These are phyloP conservation scores for Rhizophlyctis rosea DNA, from an alignment of 192 early-diverging fungal species.

Conservation along the genomic window DNA sequence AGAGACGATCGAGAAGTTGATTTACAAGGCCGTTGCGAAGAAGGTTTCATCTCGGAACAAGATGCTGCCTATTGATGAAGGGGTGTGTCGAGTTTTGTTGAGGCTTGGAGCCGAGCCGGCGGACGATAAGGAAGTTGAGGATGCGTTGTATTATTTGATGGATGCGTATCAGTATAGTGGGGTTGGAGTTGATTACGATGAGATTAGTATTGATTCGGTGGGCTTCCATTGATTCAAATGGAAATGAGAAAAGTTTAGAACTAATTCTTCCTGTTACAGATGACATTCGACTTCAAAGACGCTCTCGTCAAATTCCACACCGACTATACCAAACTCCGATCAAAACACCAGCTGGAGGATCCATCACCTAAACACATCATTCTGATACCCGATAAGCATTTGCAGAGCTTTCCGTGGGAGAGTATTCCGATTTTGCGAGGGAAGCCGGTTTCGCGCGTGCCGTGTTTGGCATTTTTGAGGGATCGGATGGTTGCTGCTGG, in stretches of 20 bases:
- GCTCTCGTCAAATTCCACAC: constrained; percentile 26
- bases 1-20: constrained; percentile 40
- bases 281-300: constrained; percentile 26
- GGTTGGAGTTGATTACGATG: constrained; percentile 51
- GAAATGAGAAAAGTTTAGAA: constrained; percentile 15
- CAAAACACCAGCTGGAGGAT: neutral
- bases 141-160: constrained; percentile 66
- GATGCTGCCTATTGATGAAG: constrained; percentile 54
- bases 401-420: constrained; percentile 89
- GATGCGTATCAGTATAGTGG: constrained; percentile 59
- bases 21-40: constrained; percentile 41
- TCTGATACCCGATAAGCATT: constrained; percentile 80
- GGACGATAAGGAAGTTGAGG: constrained; percentile 60
- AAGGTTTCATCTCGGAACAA: constrained; percentile 23
- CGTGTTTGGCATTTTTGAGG: constrained; percentile 73
- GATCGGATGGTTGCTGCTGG: constrained; percentile 40
- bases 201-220: constrained; percentile 47
- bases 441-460: constrained; percentile 74
- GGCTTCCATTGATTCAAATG: constrained; percentile 11
- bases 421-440: constrained; percentile 69
- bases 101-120: constrained; percentile 51
- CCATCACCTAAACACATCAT: constrained; percentile 62
- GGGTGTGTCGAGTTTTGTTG: constrained; percentile 54
- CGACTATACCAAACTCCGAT: neutral
- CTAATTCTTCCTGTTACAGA: constrained; percentile 10